Evolutionary conservation across 1,284 basidiomycete genomes (phyloP).

Genomic region (Puccinia polysora): DNA sequence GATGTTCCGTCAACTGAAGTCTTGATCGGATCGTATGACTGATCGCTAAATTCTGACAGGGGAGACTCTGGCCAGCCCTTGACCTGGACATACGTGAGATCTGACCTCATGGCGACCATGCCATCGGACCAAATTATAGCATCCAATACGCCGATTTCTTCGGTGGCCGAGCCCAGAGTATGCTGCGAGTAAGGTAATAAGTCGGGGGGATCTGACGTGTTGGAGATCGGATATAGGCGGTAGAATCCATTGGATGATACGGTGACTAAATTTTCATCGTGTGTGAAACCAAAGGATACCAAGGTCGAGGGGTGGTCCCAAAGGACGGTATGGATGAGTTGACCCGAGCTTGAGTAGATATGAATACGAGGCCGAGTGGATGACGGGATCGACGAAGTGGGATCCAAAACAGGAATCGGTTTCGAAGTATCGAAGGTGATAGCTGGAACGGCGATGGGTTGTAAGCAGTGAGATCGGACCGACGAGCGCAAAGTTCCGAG

Average conservation of each 20-base stretch:
- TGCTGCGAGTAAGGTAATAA: conserved; percentile 75
- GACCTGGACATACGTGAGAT: conserved; percentile 68
- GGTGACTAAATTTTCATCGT: conserved; percentile 72
- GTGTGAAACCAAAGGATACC: conserved; percentile 74
- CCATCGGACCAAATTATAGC: conserved; percentile 80
- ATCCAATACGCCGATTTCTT: conserved; percentile 72
- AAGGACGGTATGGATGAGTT: conserved; percentile 14
- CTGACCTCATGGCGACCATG: conserved; percentile 75
- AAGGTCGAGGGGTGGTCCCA: conserved; percentile 54
- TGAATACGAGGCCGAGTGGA: conserved; percentile 23
- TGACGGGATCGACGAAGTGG: conserved; percentile 15
- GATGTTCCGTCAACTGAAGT: background rate
- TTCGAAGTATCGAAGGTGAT: conserved; percentile 40
- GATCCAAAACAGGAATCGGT: conserved; percentile 24
- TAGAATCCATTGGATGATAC: conserved; percentile 89
- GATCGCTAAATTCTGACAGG: conserved; percentile 9
- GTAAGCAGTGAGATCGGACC: background rate
- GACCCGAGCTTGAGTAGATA: conserved; percentile 30
- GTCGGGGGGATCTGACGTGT: conserved; percentile 49
- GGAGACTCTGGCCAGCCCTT: conserved; percentile 41
- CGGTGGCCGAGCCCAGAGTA: conserved; percentile 76
- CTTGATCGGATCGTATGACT: background rate
- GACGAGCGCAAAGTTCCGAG: background rate
- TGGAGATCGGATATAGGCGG: conserved; percentile 71
- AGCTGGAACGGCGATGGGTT: background rate